Conservation (phyloP, 1,284 basidiomycete genomes). For the Melampsora allii-populina region DNA sequence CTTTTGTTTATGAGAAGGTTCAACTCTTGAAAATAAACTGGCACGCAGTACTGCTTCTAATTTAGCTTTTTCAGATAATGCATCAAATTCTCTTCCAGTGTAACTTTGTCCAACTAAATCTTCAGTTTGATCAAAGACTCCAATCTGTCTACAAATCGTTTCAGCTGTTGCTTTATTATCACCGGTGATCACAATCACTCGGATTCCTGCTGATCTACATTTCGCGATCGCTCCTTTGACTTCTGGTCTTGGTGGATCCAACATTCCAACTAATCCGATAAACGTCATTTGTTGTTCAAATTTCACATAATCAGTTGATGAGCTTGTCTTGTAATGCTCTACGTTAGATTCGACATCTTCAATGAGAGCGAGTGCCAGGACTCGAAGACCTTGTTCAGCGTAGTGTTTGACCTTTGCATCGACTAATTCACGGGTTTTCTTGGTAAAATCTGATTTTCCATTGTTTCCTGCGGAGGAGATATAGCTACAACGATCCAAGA, state of each 20-base stretch:
- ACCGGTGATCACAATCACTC: conserved; percentile 95
- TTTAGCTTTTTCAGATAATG: conserved; percentile 73
- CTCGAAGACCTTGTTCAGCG: conserved; percentile 77
- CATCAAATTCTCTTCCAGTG: conserved; percentile 88
- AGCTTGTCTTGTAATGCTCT: conserved; percentile 72
- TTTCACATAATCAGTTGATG: conserved; percentile 72
- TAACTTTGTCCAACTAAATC: conserved; percentile 75
- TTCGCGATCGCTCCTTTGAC: conserved; percentile 80
- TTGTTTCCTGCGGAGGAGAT: conserved; percentile 61
- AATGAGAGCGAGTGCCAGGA: conserved; percentile 83
- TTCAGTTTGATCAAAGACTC: conserved; percentile 69
- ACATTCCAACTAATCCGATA: conserved; percentile 93
- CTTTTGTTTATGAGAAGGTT: conserved; percentile 91
- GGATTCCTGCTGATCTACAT: conserved; percentile 88
- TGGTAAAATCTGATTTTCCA: conserved; percentile 60
- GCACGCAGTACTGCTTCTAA: conserved; percentile 78
- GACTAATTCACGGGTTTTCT: conserved; percentile 64
- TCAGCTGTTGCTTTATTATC: conserved; percentile 98
- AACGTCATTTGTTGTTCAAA: conserved; percentile 91
- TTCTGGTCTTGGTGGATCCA: conserved; percentile 95
- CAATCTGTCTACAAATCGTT: conserved; percentile 93
- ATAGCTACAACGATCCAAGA: conserved; percentile 79
- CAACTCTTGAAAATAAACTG: conserved; percentile 85
- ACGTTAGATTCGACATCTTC: conserved; percentile 69
- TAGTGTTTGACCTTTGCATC: conserved; percentile 64